Evolutionary conservation across 495 filamentous ascomycete genomes (phyloP), one percentile per base, ranked within the genome.

Genomic region (Aspergillus indologenus): DNA sequence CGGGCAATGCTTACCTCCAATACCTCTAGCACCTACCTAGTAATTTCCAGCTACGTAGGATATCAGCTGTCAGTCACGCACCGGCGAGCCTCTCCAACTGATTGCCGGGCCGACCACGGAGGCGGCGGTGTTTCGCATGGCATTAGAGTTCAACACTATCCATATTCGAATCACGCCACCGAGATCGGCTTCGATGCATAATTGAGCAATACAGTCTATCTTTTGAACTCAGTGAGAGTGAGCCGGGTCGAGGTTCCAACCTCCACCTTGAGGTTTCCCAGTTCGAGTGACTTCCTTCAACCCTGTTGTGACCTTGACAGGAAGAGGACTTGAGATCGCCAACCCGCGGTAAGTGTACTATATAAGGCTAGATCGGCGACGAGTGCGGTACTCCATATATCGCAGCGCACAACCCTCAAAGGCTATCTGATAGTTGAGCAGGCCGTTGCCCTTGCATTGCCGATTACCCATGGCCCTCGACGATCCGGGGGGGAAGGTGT

Each of bases 341-440:
- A n/a, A n/a, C n/a, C n/a, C n/a, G n/a, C n/a, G n/a, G n/a, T n/a
- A n/a, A n/a, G n/a, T n/a, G n/a, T n/a, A n/a, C n/a, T n/a, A n/a
- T n/a, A n/a, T n/a, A n/a, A 40, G 5, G 34, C 12, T 11, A 40
- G 5, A 14, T 40, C 34, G 26, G n/a, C 47, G 8, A 29, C 6
- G 3, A 34, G 14, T 51, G n/a, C n/a, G n/a, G n/a, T n/a, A n/a
- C n/a, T n/a, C n/a, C n/a, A 31, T 51, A 51, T 51, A 51, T 31
- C 11, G 34, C 12, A 40, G 6, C 5, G 34, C 34, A 11, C 34
- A 15, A 40, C 5, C 12, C 12, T 40, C 34, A 40, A 9, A 51
- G 6, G n/a, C 48, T 24, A 17, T 50, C 20, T 23, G 6, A 20
- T 18, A 49, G n/a, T 24, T 20, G 19, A 49, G 20, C 47, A 15